A percentile compares a stretch with the other conserved stretches of the same genome.
Evolutionary conservation across 345 rosid species (phyloP).

Genomic region (Fremontodendron californicum): DNA sequence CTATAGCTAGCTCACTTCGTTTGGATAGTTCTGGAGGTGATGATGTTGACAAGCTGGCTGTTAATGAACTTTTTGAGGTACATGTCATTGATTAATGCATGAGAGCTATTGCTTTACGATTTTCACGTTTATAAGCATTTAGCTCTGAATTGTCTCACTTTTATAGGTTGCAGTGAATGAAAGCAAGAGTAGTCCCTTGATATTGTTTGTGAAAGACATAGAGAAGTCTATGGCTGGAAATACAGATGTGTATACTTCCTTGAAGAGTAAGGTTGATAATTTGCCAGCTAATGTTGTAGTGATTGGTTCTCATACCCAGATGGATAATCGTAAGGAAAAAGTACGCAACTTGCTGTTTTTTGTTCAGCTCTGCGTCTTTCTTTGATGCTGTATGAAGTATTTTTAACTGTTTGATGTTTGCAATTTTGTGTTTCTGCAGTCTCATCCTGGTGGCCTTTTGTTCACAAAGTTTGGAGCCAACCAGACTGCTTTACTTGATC

Average conservation of each 20-base stretch:
- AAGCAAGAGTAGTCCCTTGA: conserved; percentile 66
- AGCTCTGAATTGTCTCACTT: conserved; percentile 15
- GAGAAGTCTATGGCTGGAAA: conserved; percentile 80
- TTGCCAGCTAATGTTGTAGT: conserved; percentile 71
- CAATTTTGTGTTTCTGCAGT: conserved; percentile 41
- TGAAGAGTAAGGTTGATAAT: conserved; percentile 75
- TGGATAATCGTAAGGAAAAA: conserved; percentile 96
- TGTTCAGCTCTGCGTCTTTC: background rate
- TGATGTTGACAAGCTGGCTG: conserved; percentile 74
- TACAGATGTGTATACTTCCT: conserved; percentile 57
- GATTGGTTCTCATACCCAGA: conserved; percentile 81
- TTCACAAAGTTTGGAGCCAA: conserved; percentile 94
- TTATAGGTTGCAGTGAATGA: conserved; percentile 65
- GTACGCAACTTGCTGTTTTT: conserved; percentile 31
- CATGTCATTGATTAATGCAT: background rate
- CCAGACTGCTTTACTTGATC: conserved; percentile 85
- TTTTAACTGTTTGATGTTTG: background rate
- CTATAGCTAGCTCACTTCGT: conserved; percentile 36
- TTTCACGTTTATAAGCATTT: background rate
- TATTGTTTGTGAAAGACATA: conserved; percentile 83
- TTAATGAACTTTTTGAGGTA: conserved; percentile 90
- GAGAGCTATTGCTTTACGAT: background rate
- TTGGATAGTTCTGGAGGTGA: conserved; percentile 77
- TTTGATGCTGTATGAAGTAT: background rate
- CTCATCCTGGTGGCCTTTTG: conserved; percentile 87